Evolutionary conservation across 1,284 basidiomycete species (phyloP), one percentile per base, ranked within the genome.

Genomic region (Fomitopsis palustris): DNA sequence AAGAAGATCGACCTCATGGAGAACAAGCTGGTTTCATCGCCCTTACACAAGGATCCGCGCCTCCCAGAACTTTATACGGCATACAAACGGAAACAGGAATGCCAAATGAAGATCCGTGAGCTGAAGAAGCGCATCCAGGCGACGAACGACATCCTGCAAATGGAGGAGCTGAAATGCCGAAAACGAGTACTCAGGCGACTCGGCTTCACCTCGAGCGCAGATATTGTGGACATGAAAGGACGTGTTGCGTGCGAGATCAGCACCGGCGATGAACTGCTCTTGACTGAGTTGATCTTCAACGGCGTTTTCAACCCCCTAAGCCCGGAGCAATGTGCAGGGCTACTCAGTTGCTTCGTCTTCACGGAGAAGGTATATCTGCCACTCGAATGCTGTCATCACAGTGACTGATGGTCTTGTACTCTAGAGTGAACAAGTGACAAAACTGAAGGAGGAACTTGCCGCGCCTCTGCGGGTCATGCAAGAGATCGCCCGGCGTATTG

Each of bases 241-340:
- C 83, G 97, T 45, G 97, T 99, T 0, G 97, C 97, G 17, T 99
- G 97, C 74, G 97, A 99, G 77, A 98, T 99, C 73, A 95, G 90
- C 67, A 92, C 96, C 0, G 97, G 97, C 14, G 97, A 99, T 70
- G 97, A 99, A 75, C 76, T 99, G 53, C 80, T 99, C 31, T 80
- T 99, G 61, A 99, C 97, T 0, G 97, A 99, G 74, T 84, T 99
- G 72, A 92, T 99, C 65, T 99, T 99, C 80, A 95, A 97, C 65
- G 96, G 96, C 56, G 90, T 89, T 3, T 99, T 99, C 81, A 98
- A 98, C 70, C 75, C 91, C 2, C 75, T 99, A 41, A 79, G 84
- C 0, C 96, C 97, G 0, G 95, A 98, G 70, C 94, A 98, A 64
- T 95, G 91, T 69, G 96, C 96, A 0, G 93, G 94, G 1, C 73